These are phyloP conservation scores for Stereocaulon alpinum DNA, from an alignment of 495 filamentous ascomycete genomes.

Conservation along the genomic window DNA sequence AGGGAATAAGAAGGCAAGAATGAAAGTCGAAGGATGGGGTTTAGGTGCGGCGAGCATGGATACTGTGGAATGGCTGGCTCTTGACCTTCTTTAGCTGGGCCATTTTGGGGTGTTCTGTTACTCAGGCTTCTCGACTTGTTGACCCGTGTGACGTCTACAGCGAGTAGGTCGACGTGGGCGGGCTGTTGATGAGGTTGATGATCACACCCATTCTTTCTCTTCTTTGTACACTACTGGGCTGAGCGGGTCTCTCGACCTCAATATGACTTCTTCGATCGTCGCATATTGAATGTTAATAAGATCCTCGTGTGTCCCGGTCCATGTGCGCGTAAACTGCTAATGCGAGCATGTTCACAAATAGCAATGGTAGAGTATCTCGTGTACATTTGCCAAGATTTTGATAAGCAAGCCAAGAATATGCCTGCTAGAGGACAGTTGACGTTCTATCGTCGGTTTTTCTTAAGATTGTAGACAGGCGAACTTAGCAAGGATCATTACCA, in stretches of 20 bases:
- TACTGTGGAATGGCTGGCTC: too few species aligned
- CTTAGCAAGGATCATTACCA: conserved; percentile 32
- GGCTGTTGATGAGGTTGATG: background rate
- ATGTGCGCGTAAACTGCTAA: background rate
- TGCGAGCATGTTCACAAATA: background rate
- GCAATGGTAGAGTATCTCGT: background rate
- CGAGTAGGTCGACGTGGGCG: background rate
- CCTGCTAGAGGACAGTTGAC: background rate
- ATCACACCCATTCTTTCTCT: background rate
- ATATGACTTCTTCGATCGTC: too few species aligned
- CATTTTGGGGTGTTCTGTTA: too few species aligned
- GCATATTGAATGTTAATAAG: too few species aligned
- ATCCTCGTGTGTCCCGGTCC: background rate
- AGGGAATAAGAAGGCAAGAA: background rate
- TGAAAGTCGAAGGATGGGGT: too few species aligned
- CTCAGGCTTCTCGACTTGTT: background rate
- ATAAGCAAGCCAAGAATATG: background rate
- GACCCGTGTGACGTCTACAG: too few species aligned
- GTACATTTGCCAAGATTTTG: background rate
- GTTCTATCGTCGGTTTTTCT: background rate
- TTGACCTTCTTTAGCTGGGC: too few species aligned
- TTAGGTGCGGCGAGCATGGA: too few species aligned
- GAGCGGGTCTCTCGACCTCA: background rate
- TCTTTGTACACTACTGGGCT: background rate
- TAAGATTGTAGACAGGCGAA: background rate